Conservation (phyloP, 345 rosid genomes). For the Linum usitatissimum region DNA sequence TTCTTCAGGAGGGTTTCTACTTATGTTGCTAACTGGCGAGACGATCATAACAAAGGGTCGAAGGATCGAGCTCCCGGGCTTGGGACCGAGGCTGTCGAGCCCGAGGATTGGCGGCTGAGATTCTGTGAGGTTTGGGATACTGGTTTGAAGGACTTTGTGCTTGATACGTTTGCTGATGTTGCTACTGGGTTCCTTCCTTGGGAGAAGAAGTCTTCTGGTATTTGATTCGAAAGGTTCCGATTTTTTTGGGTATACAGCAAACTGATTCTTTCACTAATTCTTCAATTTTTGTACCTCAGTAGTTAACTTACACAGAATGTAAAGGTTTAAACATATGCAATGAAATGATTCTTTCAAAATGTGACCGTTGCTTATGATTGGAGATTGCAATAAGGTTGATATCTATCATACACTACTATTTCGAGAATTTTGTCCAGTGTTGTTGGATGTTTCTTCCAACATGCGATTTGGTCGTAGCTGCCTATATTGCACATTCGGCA, state of each 20-base stretch:
- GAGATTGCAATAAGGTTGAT: no score
- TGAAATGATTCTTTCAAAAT: conserved; percentile 17
- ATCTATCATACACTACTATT: no score
- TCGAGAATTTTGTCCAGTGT: no score
- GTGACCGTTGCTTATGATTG: no score
- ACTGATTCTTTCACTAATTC: conserved; percentile 21
- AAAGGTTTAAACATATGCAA: conserved; percentile 14
- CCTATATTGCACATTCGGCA: no score
- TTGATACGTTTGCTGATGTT: conserved; percentile 69
- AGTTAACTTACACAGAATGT: conserved; percentile 27
- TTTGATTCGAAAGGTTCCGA: conserved; percentile 6
- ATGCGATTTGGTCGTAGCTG: no score
- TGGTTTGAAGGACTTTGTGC: conserved; percentile 65
- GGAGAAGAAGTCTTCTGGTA: conserved; percentile 37
- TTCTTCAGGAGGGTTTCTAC: conserved; percentile 88
- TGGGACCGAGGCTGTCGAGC: conserved; percentile 83
- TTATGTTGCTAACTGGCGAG: conserved; percentile 90
- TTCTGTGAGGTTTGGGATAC: conserved; percentile 99
- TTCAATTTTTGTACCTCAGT: conserved; percentile 4
- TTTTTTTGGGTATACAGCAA: background rate
- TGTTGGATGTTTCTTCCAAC: no score
- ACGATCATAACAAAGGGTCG: conserved; percentile 80
- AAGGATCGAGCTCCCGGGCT: conserved; percentile 91
- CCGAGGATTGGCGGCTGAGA: conserved; percentile 57
- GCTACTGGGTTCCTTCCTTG: conserved; percentile 63